Conservation (phyloP, 1,284 basidiomycete species). For the Mycena sp. region DNA sequence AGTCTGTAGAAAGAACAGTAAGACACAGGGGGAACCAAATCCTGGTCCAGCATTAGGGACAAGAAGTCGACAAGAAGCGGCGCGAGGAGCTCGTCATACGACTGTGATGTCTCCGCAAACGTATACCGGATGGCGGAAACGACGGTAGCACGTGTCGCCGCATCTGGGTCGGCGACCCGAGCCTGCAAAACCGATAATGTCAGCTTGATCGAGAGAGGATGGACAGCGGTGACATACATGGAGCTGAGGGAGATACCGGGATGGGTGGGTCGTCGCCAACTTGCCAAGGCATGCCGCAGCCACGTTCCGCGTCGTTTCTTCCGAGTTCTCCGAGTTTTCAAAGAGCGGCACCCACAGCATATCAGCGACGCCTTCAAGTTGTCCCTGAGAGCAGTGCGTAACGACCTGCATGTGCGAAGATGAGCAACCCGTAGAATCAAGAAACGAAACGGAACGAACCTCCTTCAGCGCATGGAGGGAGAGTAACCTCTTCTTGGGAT, state of each 20-base stretch:
- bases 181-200: constrained; percentile 49
- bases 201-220: constrained; percentile 45
- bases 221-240: constrained; percentile 62
- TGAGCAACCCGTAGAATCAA: background rate
- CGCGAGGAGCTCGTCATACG: constrained; percentile 90
- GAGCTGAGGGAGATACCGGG: constrained; percentile 90
- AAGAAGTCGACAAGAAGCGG: constrained; percentile 92
- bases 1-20: background rate
- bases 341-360: constrained; percentile 92
- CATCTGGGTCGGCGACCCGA: constrained; percentile 73
- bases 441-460: constrained; percentile 50
- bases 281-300: constrained; percentile 97
- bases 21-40: constrained; percentile 68
- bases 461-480: constrained; percentile 95
- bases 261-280: constrained; percentile 90
- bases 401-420: constrained; percentile 69
- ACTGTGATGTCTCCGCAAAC: constrained; percentile 85
- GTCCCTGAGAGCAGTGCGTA: constrained; percentile 85
- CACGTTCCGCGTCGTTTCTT: constrained; percentile 93
- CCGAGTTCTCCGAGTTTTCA: constrained; percentile 83
- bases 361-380: constrained; percentile 88
- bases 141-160: constrained; percentile 86
- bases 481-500: constrained; percentile 83
- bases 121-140: constrained; percentile 96
- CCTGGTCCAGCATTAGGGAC: constrained; percentile 84